Evolutionary conservation across 345 rosid genomes (phyloP).

Genomic region (Aquilaria sinensis): DNA sequence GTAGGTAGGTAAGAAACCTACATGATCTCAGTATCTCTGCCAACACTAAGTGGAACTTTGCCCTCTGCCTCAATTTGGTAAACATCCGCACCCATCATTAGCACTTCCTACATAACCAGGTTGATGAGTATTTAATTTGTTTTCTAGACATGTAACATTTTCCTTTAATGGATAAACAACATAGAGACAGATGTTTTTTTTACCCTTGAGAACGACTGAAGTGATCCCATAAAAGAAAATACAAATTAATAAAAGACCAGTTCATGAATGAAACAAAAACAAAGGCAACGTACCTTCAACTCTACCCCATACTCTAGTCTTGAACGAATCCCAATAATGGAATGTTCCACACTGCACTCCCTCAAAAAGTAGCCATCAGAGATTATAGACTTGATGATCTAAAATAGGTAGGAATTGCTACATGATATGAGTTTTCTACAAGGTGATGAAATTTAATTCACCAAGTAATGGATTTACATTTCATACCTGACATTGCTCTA

Average conservation of each 20-base stretch:
- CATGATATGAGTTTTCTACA: slow-evolving; percentile 2
- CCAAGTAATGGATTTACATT: not conserved
- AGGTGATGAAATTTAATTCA: slow-evolving; percentile 5
- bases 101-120: slow-evolving; percentile 43
- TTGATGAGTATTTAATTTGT: no score
- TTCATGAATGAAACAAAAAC: not conserved
- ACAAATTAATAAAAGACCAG: no score
- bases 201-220: no score
- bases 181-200: no score
- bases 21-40: slow-evolving; percentile 60
- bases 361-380: slow-evolving; percentile 84
- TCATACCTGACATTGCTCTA: slow-evolving; percentile 63
- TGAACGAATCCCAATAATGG: slow-evolving; percentile 70
- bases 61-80: slow-evolving; percentile 72
- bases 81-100: slow-evolving; percentile 89
- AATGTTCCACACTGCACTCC: slow-evolving; percentile 73
- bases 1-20: slow-evolving; percentile 12
- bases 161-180: no score
- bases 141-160: no score
- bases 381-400: slow-evolving; percentile 66
- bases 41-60: slow-evolving; percentile 72
- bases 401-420: slow-evolving; percentile 9
- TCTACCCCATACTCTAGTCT: slow-evolving; percentile 78
- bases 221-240: no score
- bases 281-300: slow-evolving; percentile 41